Conservation (phyloP, 441 rosid species). For the Euphorbia neoarborescens region DNA sequence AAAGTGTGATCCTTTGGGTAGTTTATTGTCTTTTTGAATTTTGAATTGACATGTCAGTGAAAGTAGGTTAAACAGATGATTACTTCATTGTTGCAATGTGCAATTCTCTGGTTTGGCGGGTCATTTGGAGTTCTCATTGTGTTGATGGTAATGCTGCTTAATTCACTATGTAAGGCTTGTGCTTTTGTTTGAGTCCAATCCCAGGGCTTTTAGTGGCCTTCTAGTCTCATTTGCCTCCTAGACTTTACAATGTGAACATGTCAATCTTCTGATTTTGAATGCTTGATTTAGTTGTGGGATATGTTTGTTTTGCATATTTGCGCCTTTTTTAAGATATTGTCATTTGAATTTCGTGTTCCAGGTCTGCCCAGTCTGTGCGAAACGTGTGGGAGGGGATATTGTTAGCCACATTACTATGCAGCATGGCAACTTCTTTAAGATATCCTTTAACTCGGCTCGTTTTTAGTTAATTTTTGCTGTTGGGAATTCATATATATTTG, state of each 20-base stretch:
- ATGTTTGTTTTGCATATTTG: neutral
- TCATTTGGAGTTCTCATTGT: neutral
- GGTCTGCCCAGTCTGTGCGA: conserved; percentile 76
- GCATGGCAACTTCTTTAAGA: conserved; percentile 62
- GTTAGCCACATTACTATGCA: conserved; percentile 68
- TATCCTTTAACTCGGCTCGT: conserved; percentile 43
- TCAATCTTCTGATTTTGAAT: neutral
- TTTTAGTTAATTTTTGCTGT: conserved; percentile 8
- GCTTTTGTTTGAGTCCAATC: neutral
- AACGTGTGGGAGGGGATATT: conserved; percentile 62
- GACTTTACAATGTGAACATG: neutral
- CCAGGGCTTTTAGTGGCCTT: neutral
- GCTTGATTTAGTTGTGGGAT: too few relatives aligned
- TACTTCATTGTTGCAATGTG: neutral
- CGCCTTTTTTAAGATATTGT: neutral
- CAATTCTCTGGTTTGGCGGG: neutral
- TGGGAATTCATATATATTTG: neutral
- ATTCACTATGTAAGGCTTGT: neutral
- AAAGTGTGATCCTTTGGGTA: neutral
- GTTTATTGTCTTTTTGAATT: neutral
- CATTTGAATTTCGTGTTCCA: conserved; percentile 25
- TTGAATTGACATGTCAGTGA: neutral
- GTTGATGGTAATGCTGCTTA: neutral
- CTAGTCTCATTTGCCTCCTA: neutral
- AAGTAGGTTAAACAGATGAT: neutral